A percentile compares a stretch with the other conserved stretches of the same genome.
Evolutionary conservation across 2,329 filamentous ascomycete genomes (phyloP).

Genomic region (Ascochyta pisi): DNA sequence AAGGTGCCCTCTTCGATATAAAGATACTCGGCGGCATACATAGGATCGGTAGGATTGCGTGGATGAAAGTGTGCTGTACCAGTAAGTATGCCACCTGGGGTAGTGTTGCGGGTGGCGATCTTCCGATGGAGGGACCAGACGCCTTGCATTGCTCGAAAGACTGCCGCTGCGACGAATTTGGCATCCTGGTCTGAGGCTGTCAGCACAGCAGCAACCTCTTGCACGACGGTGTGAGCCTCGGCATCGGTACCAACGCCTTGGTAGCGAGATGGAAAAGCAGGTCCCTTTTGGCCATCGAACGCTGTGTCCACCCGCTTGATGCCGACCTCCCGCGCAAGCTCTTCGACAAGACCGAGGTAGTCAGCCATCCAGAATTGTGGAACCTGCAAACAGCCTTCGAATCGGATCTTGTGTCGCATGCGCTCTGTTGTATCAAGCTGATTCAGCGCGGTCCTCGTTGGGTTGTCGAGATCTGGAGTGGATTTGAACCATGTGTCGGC

Average conservation of each 20-base stretch:
- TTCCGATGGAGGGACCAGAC: slow-evolving; percentile 69
- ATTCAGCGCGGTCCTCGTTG: slow-evolving; percentile 10
- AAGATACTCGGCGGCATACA: slow-evolving; percentile 64
- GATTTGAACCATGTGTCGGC: slow-evolving; percentile 62
- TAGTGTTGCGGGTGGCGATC: slow-evolving; percentile 61
- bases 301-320: slow-evolving; percentile 55
- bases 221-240: slow-evolving; percentile 55
- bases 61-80: slow-evolving; percentile 72
- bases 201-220: slow-evolving; percentile 53
- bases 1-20: slow-evolving; percentile 72
- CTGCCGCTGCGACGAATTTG: slow-evolving; percentile 67
- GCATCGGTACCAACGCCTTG: slow-evolving; percentile 35
- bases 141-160: slow-evolving; percentile 75
- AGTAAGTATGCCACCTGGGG: slow-evolving; percentile 69
- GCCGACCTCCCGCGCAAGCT: slow-evolving; percentile 66
- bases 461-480: slow-evolving; percentile 26
- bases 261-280: slow-evolving; percentile 47
- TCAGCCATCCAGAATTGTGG: slow-evolving; percentile 84
- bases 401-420: slow-evolving; percentile 55
- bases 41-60: slow-evolving; percentile 60
- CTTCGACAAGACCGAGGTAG: slow-evolving; percentile 77
- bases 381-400: slow-evolving; percentile 51
- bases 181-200: slow-evolving; percentile 53
- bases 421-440: slow-evolving; percentile 25
- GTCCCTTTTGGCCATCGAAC: slow-evolving; percentile 58